Percentiles rank a stretch among this genome's conserved stretches.
Conservation (phyloP, 768 basidiomycete species). For the Gloeopeniophorella convolvens region DNA sequence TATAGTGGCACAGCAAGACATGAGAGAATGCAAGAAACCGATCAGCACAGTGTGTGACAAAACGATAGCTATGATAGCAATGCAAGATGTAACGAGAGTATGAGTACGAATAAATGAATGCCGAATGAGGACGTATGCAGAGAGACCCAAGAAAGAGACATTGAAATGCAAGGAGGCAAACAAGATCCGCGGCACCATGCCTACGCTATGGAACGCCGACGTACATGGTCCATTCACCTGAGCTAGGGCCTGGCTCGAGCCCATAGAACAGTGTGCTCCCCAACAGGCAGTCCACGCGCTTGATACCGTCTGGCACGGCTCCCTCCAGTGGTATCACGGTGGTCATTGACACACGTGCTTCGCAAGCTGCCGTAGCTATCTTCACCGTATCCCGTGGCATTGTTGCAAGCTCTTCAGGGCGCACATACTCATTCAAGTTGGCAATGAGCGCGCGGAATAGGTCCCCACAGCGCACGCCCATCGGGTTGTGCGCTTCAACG, state of each 20-base stretch:
- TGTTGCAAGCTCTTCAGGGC: constrained; percentile 23
- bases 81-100: background rate
- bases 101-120: background rate
- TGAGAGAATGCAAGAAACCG: background rate
- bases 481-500: constrained; percentile 39
- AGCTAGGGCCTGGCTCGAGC: constrained; percentile 8
- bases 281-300: constrained; percentile 12
- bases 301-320: constrained; percentile 3
- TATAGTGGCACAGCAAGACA: background rate
- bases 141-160: background rate
- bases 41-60: no score
- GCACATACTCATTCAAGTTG: constrained; percentile 35
- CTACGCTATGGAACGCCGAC: constrained; percentile 9
- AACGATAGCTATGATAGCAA: no score
- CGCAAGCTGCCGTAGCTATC: constrained; percentile 4
- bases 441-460: constrained; percentile 41
- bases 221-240: constrained; percentile 18
- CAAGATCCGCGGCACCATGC: background rate
- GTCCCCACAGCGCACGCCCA: constrained; percentile 45
- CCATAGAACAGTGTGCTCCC: constrained; percentile 13
- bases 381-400: constrained; percentile 20
- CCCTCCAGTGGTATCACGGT: constrained; percentile 1
- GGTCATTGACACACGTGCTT: constrained; percentile 16
- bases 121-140: background rate
- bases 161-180: background rate